Base-by-base conservation (phyloP, 352 stramenopile species). In the Globisporangium sylvaticum region DNA sequence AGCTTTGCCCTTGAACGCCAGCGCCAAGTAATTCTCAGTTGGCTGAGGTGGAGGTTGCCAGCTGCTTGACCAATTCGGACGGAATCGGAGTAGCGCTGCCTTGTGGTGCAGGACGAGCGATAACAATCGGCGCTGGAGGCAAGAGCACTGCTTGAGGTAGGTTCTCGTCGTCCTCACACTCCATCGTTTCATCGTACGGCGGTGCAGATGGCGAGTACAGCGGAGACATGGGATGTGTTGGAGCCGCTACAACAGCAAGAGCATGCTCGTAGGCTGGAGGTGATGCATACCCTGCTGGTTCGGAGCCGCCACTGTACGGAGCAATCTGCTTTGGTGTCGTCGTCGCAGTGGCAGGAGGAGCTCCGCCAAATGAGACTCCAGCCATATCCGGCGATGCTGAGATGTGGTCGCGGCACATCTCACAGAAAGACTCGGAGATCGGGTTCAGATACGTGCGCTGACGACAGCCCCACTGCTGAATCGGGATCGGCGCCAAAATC, bases 401-500 rank as follows among this genome's bases (percentile, higher is more conserved):
- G 20, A 86, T 81, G 60, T 89, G 82, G 18, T 75, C 77, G 18
- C 75, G 65, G 46, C 82, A 90, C 68, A 90, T 78, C 27, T 84
- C 79, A 15, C 82, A 90, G 68, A 89, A 90, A 1, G 80, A 77
- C n/a, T 76, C 73, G 29, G 69, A 76, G 58, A 87, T 76, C n/a
- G 75, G 34, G 57, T 90, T 90, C 14, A 78, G 39, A 60, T 73
- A 90, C 6, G 82, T 89, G 66, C 82, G 89, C 62, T 86, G n/a
- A 55, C 71, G n/a, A 59, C 61, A 42, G 46, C 3, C 15, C 50
- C 42, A 58, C 29, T 62, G 55, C 29, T n/a, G 24, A 24, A 50
- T 50, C 15, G 24, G 34, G 9, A 55, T 56, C 15, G 58, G 44
- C 7, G 29, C 44, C 56, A 65, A 29, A 39, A 44, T 59, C 53